phyloP scores from a whole-genome alignment of 768 basidiomycete species.

The Lactarius evosmus region DNA sequence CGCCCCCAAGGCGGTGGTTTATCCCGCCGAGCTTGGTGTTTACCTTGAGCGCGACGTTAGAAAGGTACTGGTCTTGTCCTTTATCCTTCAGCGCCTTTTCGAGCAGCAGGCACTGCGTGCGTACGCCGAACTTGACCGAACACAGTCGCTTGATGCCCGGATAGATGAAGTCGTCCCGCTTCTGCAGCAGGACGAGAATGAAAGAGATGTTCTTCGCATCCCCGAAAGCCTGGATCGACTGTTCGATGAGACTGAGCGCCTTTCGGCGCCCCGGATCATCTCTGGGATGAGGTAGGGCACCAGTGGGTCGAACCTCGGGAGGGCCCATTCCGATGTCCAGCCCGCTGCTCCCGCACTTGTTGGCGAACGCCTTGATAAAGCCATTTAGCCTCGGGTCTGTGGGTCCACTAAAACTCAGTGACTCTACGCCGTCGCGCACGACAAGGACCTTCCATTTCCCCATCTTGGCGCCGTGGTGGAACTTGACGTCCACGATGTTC shows the following conservation, averaged over 20 bases:
- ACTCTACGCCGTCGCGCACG: slow-evolving; percentile 47
- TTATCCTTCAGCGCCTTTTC: slow-evolving; percentile 53
- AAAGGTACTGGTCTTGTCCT: slow-evolving; percentile 77
- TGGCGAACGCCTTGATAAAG: slow-evolving; percentile 51
- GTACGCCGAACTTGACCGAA: slow-evolving; percentile 69
- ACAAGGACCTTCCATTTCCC: slow-evolving; percentile 65
- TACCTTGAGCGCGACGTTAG: slow-evolving; percentile 77
- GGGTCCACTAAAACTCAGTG: slow-evolving; percentile 40
- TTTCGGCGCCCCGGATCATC: slow-evolving; percentile 39
- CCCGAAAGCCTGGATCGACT: slow-evolving; percentile 29
- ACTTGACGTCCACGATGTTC: slow-evolving; percentile 74
- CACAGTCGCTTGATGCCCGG: slow-evolving; percentile 77
- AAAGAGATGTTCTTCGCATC: slow-evolving; percentile 50
- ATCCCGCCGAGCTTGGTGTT: slow-evolving; percentile 82
- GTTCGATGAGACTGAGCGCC: slow-evolving; percentile 44
- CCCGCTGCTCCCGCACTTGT: slow-evolving; percentile 58
- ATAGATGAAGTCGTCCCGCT: slow-evolving; percentile 70
- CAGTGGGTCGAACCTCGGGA: slow-evolving; percentile 40
- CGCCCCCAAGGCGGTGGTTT: slow-evolving; percentile 63
- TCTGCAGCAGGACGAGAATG: slow-evolving; percentile 66
- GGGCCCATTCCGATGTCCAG: slow-evolving; percentile 44
- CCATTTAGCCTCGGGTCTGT: slow-evolving; percentile 40
- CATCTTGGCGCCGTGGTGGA: slow-evolving; percentile 53
- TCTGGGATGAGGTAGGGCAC: slow-evolving; percentile 35
- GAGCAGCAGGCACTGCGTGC: slow-evolving; percentile 70